Percentiles rank a stretch among this genome's conserved stretches.
Evolutionary conservation across 306 rosid species (phyloP).

Genomic region (Rosa multiflora): DNA sequence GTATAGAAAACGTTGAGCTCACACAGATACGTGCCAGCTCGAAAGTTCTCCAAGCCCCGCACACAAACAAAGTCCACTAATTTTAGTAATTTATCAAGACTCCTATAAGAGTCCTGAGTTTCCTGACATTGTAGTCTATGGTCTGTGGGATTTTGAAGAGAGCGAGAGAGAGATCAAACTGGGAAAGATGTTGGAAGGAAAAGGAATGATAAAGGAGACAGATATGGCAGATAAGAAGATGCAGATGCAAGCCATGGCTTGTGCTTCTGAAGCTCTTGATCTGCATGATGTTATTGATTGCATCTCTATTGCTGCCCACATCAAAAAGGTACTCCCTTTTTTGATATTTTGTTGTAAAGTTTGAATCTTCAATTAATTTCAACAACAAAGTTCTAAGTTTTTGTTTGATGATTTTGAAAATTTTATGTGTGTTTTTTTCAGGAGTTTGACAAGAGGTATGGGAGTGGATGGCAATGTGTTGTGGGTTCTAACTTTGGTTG

Average conservation of each 20-base stretch:
- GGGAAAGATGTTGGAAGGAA: constrained; percentile 80
- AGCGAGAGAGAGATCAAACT: not conserved
- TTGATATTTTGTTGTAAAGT: not conserved
- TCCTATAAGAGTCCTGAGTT: not conserved
- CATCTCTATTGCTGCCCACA: constrained; percentile 61
- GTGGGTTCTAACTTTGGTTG: constrained; percentile 81
- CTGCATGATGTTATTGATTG: constrained; percentile 68
- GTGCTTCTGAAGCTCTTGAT: constrained; percentile 86
- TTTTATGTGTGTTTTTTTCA: constrained; percentile 17
- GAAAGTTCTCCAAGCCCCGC: constrained; percentile 5
- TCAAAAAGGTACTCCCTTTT: constrained; percentile 55
- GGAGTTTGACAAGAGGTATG: constrained; percentile 72
- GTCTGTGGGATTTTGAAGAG: constrained; percentile 10
- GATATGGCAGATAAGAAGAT: constrained; percentile 66
- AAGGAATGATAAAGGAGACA: constrained; percentile 58
- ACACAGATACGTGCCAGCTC: constrained; percentile 30
- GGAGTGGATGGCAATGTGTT: constrained; percentile 87
- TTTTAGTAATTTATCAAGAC: not conserved
- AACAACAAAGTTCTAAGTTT: not conserved
- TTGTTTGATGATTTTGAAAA: not conserved
- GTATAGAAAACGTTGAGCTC: constrained; percentile 3
- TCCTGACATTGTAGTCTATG: not conserved
- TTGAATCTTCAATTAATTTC: not conserved
- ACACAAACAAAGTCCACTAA: not conserved
- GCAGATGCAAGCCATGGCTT: constrained; percentile 84